These are phyloP conservation scores for Pisolithus thermaeus DNA, from an alignment of 1,284 basidiomycete genomes.

Conservation along the genomic window DNA sequence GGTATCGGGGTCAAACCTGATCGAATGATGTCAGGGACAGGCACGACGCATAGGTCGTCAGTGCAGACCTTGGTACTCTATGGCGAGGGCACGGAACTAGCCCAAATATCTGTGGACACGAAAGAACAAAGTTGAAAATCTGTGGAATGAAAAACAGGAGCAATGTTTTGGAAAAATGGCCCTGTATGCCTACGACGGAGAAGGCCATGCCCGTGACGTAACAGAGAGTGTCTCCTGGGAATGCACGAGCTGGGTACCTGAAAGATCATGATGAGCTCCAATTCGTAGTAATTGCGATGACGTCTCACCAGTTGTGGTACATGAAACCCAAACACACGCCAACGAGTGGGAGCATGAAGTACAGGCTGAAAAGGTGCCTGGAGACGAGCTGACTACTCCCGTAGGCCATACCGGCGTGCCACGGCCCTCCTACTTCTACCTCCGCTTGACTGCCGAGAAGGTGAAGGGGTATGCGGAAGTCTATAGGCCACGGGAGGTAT, in stretches of 20 bases:
- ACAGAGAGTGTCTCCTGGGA: constrained; percentile 97
- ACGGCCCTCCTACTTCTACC: constrained; percentile 68
- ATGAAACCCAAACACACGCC: constrained; percentile 87
- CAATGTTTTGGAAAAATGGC: constrained; percentile 96
- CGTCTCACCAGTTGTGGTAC: constrained; percentile 86
- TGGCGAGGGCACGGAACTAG: constrained; percentile 93
- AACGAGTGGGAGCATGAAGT: constrained; percentile 93
- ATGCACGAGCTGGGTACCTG: constrained; percentile 93
- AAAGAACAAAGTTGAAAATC: constrained; percentile 95
- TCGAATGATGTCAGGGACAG: constrained; percentile 1
- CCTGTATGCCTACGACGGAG: constrained; percentile 92
- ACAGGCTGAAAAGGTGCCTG: constrained; percentile 90
- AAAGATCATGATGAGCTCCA: not conserved
- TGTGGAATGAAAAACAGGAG: constrained; percentile 97
- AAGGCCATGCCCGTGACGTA: constrained; percentile 98
- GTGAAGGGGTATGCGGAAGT: constrained; percentile 64
- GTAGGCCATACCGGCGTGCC: constrained; percentile 78
- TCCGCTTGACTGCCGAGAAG: constrained; percentile 61
- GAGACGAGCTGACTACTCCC: constrained; percentile 86
- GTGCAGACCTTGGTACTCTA: constrained; percentile 74
- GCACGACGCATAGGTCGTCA: not conserved
- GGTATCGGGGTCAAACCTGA: constrained; percentile 68
- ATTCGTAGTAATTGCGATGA: constrained; percentile 9
- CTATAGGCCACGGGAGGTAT: constrained; percentile 81
- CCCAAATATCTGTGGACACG: constrained; percentile 92